Evolutionary conservation across 2,329 filamentous ascomycete genomes (phyloP).

Genomic region (Penicillium brevicompactum): DNA sequence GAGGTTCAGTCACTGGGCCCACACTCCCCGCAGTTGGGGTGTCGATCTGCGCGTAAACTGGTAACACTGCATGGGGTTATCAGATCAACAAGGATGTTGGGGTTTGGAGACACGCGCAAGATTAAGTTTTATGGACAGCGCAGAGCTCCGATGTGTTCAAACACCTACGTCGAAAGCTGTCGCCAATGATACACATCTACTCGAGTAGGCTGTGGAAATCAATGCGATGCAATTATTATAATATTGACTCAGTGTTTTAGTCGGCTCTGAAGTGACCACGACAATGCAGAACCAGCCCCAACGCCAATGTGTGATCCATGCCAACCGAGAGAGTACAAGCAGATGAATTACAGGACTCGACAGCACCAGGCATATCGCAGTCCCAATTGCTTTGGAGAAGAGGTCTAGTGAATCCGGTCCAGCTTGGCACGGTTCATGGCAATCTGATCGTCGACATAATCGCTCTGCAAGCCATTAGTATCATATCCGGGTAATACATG

Average conservation of each 20-base stretch:
- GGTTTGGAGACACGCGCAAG: too few species aligned
- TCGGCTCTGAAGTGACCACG: constrained; percentile 3
- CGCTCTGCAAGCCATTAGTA: constrained; percentile 61
- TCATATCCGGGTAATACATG: neutral
- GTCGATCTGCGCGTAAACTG: constrained; percentile 1
- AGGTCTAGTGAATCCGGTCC: constrained; percentile 54
- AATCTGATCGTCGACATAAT: constrained; percentile 79
- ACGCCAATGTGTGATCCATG: constrained; percentile 4
- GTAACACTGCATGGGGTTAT: neutral
- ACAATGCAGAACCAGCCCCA: constrained; percentile 9
- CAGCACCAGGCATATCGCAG: constrained; percentile 34
- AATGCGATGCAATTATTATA: constrained; percentile 8
- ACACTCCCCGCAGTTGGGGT: constrained; percentile 3
- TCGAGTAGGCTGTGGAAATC: neutral
- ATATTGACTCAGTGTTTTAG: constrained; percentile 4
- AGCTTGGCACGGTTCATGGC: constrained; percentile 74
- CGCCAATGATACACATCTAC: neutral
- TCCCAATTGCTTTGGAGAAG: constrained; percentile 7
- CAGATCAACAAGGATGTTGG: neutral
- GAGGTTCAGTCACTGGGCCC: constrained; percentile 4
- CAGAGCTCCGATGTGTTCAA: too few species aligned
- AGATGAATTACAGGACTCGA: constrained; percentile 22
- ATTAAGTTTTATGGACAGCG: too few species aligned
- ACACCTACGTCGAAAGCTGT: too few species aligned
- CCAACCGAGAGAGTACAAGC: constrained; percentile 1